A percentile compares a stretch with the other conserved stretches of the same genome.
phyloP scores from a whole-genome alignment of 2,329 filamentous ascomycete species.

The Calonectria multiphialidica region DNA sequence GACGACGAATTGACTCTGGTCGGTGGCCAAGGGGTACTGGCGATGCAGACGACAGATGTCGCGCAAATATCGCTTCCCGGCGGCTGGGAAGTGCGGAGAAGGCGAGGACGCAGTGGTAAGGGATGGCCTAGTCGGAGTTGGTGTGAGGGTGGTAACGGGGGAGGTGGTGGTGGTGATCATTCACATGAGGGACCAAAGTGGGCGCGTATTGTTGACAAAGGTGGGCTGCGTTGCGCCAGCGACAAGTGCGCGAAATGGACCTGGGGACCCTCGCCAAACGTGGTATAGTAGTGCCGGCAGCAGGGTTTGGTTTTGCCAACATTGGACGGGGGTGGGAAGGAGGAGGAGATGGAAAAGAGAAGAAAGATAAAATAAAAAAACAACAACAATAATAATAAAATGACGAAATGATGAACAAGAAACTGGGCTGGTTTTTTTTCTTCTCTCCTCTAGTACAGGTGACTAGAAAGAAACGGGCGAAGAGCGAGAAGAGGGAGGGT shows the following conservation, averaged over 20 bases:
- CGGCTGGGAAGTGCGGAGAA: not conserved
- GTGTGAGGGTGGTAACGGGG: slow-evolving; percentile 29
- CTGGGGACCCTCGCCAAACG: slow-evolving; percentile 3
- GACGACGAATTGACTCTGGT: not conserved
- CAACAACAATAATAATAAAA: not conserved
- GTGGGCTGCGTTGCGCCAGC: slow-evolving; percentile 36
- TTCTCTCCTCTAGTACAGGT: not conserved
- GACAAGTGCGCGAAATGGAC: slow-evolving; percentile 20
- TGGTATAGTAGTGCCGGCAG: not conserved
- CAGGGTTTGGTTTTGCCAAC: slow-evolving; percentile 1
- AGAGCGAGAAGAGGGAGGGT: slow-evolving; percentile 23
- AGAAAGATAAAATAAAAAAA: slow-evolving; percentile 19
- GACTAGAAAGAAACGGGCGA: slow-evolving; percentile 14
- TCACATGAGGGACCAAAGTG: slow-evolving; percentile 36
- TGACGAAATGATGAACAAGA: slow-evolving; percentile 16
- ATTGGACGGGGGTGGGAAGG: not conserved
- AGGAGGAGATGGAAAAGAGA: not conserved
- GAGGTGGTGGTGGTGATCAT: slow-evolving; percentile 31
- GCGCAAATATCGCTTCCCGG: slow-evolving; percentile 10
- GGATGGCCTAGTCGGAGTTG: slow-evolving; percentile 15
- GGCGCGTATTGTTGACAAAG: slow-evolving; percentile 23
- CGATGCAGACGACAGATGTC: slow-evolving; percentile 10
- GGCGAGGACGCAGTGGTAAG: not conserved
- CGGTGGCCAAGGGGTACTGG: not conserved
- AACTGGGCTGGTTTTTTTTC: slow-evolving; percentile 7